Evolutionary conservation across 2,329 filamentous ascomycete species (phyloP), one percentile per base, ranked within the genome.

Genomic region (Ceratocystis lukuohia): DNA sequence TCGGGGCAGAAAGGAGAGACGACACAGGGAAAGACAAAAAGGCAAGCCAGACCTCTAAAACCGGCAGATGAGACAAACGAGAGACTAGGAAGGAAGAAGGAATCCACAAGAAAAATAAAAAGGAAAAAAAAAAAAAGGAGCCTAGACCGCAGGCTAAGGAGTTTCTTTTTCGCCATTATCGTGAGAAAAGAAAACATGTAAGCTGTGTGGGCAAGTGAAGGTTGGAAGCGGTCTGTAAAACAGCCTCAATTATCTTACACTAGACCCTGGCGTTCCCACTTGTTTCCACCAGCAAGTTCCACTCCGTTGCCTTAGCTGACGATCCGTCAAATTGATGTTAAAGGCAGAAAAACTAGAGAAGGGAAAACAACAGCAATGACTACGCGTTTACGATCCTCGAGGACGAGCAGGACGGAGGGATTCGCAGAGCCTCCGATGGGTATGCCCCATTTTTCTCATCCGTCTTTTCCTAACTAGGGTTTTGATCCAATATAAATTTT

Each of bases 251-350:
- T 62, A 62, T 62, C 61, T 45, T n/a, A 53, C 30, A 25, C 12
- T 41, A 41, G 10, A 15, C 20, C n/a, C 33, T 45, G 61, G 30
- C 17, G 33, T 48, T 45, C 37, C 45, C 37, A 62, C 45, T 48
- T 62, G 61, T 65, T 46, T 59, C 12, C 56, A 59, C 10, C 56
- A 59, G 56, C 56, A 59, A 17, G 56, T 59, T 37, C 56, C 56
- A 59, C 56, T 59, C 56, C 17, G 56, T 8, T 59, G 56, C 56
- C 25, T 59, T 59, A 37, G 56, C 56, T 59, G 56, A 37, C 28
- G 56, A 59, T 59, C 56, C 56, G 30, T 59, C 56, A 59, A 33
- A 53, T 25, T 10, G 22, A 28, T 53, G 20, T 53, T 25, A n/a
- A 28, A 62, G 25, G 10, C 25, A 56, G 56, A 50, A 45, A 62